A percentile compares a stretch with the other conserved stretches of the same genome.
Conservation (phyloP, 2,329 filamentous ascomycete species). For the Rachicladosporium sp. region DNA sequence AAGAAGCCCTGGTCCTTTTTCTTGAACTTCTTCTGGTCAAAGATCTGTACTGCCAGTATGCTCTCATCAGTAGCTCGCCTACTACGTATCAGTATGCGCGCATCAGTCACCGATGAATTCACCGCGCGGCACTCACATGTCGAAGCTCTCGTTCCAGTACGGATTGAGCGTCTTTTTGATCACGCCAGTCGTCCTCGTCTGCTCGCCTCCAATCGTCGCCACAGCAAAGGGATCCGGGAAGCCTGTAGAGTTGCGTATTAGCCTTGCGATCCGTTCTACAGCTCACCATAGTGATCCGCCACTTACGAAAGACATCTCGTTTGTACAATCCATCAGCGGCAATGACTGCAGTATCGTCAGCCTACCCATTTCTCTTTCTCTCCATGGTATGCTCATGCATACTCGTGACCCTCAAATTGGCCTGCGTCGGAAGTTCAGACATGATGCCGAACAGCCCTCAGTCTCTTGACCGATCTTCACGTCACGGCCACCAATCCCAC, state of each 20-base stretch:
- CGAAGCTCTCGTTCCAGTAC: constrained; percentile 99
- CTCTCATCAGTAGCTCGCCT: constrained; percentile 89
- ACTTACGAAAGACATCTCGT: constrained; percentile 95
- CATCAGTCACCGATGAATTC: constrained; percentile 1
- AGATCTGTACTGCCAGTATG: constrained; percentile 94
- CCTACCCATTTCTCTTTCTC: not conserved
- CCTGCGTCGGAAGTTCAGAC: constrained; percentile 37
- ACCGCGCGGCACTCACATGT: constrained; percentile 55
- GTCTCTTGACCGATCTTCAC: too few relatives aligned
- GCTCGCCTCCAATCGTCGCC: constrained; percentile 91
- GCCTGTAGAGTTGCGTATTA: constrained; percentile 42
- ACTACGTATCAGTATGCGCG: constrained; percentile 8
- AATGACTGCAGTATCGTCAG: constrained; percentile 56
- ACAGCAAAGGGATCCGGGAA: constrained; percentile 97
- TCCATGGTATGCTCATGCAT: constrained; percentile 26
- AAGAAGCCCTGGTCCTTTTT: constrained; percentile 99
- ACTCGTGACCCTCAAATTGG: constrained; percentile 92
- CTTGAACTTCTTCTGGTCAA: constrained; percentile 99
- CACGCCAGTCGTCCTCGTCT: constrained; percentile 94
- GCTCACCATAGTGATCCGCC: constrained; percentile 4
- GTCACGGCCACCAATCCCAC: too few relatives aligned
- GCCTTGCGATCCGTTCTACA: constrained; percentile 1
- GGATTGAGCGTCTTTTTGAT: constrained; percentile 96
- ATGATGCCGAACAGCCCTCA: too few relatives aligned
- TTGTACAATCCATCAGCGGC: constrained; percentile 97